phyloP scores from a whole-genome alignment of 163 green algal species.

The Chlorella variabilis region DNA sequence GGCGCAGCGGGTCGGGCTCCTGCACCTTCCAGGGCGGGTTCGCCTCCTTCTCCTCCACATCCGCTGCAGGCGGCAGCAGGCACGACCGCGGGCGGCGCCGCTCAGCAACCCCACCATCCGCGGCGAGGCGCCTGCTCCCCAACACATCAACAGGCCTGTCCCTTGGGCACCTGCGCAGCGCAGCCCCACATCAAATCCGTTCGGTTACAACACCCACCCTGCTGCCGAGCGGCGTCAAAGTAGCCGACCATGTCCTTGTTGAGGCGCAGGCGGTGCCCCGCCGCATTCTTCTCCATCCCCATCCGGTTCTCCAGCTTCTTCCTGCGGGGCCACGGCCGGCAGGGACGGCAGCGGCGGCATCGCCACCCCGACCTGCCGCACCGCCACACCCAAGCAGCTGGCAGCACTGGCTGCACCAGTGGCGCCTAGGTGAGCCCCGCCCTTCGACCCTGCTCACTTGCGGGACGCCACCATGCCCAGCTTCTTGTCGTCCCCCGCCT shows the following conservation, averaged over 20 bases:
- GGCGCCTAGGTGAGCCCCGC: too few species aligned
- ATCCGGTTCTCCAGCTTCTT: conserved; percentile 55
- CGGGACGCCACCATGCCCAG: conserved; percentile 48
- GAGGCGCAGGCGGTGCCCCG: conserved; percentile 48
- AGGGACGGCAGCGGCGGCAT: too few species aligned
- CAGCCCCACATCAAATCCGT: not conserved
- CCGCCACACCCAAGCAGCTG: too few species aligned
- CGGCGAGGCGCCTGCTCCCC: too few species aligned
- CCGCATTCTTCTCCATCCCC: conserved; percentile 54
- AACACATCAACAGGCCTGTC: too few species aligned
- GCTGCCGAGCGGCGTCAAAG: conserved; percentile 14
- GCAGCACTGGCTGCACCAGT: too few species aligned
- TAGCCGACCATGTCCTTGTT: conserved; percentile 49
- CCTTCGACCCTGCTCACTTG: conserved; percentile 12
- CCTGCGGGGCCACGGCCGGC: too few species aligned
- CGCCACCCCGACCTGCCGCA: too few species aligned
- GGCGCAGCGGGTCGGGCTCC: conserved; percentile 32
- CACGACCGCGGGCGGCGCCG: not conserved
- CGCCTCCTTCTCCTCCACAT: conserved; percentile 35
- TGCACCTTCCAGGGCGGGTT: conserved; percentile 36
- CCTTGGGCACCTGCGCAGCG: too few species aligned
- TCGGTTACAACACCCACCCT: conserved; percentile 38
- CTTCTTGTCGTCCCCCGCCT: conserved; percentile 54
- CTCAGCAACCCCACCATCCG: too few species aligned
- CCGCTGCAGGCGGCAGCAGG: not conserved